Percentiles rank a stretch among this genome's conserved stretches.
Conservation (phyloP, 495 filamentous ascomycete species). For the Tuber aestivum region DNA sequence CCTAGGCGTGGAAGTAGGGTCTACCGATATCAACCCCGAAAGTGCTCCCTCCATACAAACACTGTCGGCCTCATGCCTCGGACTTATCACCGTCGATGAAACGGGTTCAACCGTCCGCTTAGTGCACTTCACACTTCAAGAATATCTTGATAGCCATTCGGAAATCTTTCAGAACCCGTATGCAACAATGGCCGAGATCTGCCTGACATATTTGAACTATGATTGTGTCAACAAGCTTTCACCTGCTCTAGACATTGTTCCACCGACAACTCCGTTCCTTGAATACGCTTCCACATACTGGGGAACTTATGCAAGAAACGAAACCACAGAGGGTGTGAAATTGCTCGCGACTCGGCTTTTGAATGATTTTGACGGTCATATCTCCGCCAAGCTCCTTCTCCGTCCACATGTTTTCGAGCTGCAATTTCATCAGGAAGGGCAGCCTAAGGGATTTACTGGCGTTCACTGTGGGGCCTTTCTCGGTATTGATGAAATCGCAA, state of each 20-base stretch:
- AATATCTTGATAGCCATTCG: not conserved
- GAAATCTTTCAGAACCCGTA: not conserved
- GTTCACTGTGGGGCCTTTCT: not conserved
- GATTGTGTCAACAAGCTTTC: not conserved
- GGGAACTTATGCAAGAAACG: not conserved
- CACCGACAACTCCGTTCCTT: not conserved
- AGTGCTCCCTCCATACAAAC: not conserved
- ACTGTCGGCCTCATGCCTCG: not conserved
- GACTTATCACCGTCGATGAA: not conserved
- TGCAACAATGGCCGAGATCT: not conserved
- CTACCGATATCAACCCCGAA: not conserved
- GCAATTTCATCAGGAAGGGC: not conserved
- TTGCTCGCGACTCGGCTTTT: not conserved
- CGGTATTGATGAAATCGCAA: not conserved
- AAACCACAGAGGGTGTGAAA: not conserved
- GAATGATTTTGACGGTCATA: not conserved
- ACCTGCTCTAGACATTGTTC: too few species aligned
- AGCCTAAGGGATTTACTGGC: not conserved
- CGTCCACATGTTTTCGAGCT: too few species aligned
- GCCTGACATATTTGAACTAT: not conserved
- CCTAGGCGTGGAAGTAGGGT: not conserved
- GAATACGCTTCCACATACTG: not conserved
- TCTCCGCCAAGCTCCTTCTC: not conserved
- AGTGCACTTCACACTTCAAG: not conserved
- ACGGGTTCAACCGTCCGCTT: not conserved